Evolutionary conservation across 352 stramenopile genomes (phyloP), one percentile per base, ranked within the genome.

Genomic region (Pythium chondricola): DNA sequence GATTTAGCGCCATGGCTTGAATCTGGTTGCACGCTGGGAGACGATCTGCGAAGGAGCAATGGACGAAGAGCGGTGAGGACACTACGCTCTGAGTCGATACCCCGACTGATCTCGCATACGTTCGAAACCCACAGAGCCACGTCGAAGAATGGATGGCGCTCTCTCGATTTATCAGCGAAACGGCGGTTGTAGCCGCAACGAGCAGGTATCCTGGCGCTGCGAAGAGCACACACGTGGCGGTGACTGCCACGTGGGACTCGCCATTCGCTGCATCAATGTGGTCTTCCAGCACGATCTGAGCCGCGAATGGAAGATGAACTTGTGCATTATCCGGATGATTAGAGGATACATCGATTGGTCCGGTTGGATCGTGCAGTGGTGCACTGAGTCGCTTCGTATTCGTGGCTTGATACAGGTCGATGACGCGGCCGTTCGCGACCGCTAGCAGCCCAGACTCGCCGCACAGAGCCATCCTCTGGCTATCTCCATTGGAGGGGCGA

Each of bases 71-170:
- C 30, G 46, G 52, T 6, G 52, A 52, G 30, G 50, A 22, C 3
- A 16, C 29, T 27, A 39, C 40, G 29, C 33, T 41, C 8, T 43
- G 29, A 2, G 30, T 20, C 21, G 8, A 10, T 8, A 43, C 7
- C 13, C 25, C 17, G 4, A 43, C 49, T 52, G 20, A 36, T 36
- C 46, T 45, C 2, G 48, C 16, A 42, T 75, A 86, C 21, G 84
- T 42, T 1, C 72, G 65, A 25, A 86, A 84, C 3, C 74, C 74
- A 45, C 79, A 58, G 4, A 86, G 31, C 13, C 77, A 70, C 27
- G 36, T 32, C 5, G 48, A 33, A 14, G n/a, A 30, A 26, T 6
- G 10, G 7, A 1, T 35, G 13, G 10, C 16, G 14, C 2, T 5
- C 16, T 11, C 1, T 9, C 14, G 26, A 16, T n/a, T 16, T 33